Conservation (phyloP, 805 yeast genomes). For the Hanseniaspora jakobsenii region DNA sequence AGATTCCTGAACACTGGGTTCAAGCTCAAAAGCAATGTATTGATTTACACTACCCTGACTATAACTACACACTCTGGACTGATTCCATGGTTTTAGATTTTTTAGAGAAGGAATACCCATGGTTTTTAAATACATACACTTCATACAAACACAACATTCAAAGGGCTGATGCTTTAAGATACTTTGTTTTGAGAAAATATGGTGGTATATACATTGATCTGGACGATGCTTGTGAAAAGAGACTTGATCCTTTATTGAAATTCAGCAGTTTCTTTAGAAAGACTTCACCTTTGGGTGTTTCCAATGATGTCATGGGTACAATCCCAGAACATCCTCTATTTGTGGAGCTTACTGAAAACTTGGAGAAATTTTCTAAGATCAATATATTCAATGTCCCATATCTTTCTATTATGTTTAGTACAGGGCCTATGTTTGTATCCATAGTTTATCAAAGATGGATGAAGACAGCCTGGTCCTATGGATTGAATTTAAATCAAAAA, state of each 20-base stretch:
- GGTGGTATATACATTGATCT: conserved; percentile 88
- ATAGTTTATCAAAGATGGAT: conserved; percentile 81
- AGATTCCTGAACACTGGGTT: conserved; percentile 72
- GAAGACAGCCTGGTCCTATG: conserved; percentile 37
- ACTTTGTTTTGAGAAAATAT: conserved; percentile 67
- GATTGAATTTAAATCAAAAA: conserved; percentile 4
- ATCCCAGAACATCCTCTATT: conserved; percentile 82
- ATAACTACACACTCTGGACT: conserved; percentile 81
- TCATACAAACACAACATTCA: conserved; percentile 68
- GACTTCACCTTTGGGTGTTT: conserved; percentile 80
- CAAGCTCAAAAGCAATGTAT: conserved; percentile 65
- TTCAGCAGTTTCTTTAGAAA: conserved; percentile 80
- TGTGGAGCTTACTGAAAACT: conserved; percentile 50
- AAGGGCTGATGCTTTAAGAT: conserved; percentile 83
- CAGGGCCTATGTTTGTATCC: conserved; percentile 81
- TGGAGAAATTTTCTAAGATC: conserved; percentile 52
- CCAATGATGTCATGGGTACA: conserved; percentile 87
- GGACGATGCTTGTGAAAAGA: conserved; percentile 76
- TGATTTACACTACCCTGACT: conserved; percentile 66
- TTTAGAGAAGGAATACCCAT: conserved; percentile 65
- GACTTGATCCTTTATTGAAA: conserved; percentile 65
- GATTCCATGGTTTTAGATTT: conserved; percentile 72
- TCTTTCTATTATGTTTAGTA: conserved; percentile 81
- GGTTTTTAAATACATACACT: conserved; percentile 76
- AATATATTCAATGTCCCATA: conserved; percentile 64